These are phyloP conservation scores for Aspergillus unguis DNA, from an alignment of 2,329 filamentous ascomycete genomes.

Conservation along the genomic window DNA sequence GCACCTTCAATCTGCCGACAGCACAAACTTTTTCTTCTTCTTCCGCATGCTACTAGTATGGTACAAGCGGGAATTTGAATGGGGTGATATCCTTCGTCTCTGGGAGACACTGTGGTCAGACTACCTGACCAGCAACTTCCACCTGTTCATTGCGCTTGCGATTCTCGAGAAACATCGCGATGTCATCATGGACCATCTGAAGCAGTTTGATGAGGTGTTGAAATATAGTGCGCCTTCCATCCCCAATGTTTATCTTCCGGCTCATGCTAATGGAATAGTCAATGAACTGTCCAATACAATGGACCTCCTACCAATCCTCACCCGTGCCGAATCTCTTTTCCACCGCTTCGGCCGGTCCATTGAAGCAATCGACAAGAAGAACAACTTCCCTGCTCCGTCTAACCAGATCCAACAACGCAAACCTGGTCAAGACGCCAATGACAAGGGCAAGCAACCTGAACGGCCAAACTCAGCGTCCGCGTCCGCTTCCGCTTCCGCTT, in stretches of 20 bases:
- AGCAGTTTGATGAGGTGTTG: conserved; percentile 93
- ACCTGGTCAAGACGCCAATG: conserved; percentile 25
- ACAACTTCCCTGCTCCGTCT: conserved; percentile 66
- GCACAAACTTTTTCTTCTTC: conserved; percentile 99
- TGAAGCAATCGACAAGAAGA: conserved; percentile 87
- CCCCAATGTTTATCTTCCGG: neutral
- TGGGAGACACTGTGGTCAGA: conserved; percentile 98
- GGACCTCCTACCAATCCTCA: conserved; percentile 79
- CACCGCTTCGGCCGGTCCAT: conserved; percentile 82
- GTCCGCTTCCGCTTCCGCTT: neutral
- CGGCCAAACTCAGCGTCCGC: conserved; percentile 15
- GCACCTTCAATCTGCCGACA: conserved; percentile 84
- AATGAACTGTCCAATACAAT: conserved; percentile 94
- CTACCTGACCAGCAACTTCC: conserved; percentile 81
- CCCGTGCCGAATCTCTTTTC: conserved; percentile 86
- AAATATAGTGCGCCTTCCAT: conserved; percentile 73
- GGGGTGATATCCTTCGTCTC: conserved; percentile 77
- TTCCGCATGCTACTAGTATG: conserved; percentile 98
- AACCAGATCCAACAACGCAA: conserved; percentile 47
- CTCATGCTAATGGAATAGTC: conserved; percentile 51
- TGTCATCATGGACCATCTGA: conserved; percentile 90
- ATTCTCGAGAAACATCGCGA: conserved; percentile 95
- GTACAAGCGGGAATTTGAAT: conserved; percentile 97
- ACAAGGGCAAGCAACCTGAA: conserved; percentile 34
- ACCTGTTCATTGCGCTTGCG: conserved; percentile 88